These are phyloP conservation scores for Aspergillus sp. DNA, from an alignment of 2,329 filamentous ascomycete species.

Conservation along the genomic window DNA sequence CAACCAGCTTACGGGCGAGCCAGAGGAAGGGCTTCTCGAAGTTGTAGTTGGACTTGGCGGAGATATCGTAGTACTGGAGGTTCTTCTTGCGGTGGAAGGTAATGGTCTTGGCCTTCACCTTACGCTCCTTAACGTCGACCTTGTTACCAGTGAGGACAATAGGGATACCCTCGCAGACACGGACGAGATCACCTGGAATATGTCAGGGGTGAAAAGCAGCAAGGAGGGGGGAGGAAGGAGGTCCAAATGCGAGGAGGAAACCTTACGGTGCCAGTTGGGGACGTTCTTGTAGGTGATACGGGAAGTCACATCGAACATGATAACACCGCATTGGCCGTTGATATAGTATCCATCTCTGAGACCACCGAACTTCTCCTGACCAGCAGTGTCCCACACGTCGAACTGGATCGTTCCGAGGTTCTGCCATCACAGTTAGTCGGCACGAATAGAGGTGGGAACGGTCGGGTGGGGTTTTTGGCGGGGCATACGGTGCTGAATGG, in stretches of 20 bases:
- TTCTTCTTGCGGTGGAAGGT: slow-evolving; percentile 99
- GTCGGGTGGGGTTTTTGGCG: slow-evolving; percentile 25
- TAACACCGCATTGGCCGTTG: slow-evolving; percentile 99
- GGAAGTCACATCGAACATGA: slow-evolving; percentile 99
- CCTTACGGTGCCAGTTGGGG: slow-evolving; percentile 99
- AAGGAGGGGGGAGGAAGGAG: too few relatives aligned
- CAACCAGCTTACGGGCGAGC: slow-evolving; percentile 96
- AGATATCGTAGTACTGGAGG: slow-evolving; percentile 99
- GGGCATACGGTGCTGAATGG: slow-evolving; percentile 89
- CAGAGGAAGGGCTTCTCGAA: slow-evolving; percentile 99
- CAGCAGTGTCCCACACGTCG: slow-evolving; percentile 98
- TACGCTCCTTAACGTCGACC: slow-evolving; percentile 99
- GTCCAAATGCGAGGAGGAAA: slow-evolving; percentile 1
- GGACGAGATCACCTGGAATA: slow-evolving; percentile 78
- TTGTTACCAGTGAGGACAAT: slow-evolving; percentile 99
- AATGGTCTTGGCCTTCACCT: slow-evolving; percentile 99
- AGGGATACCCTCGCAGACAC: slow-evolving; percentile 98
- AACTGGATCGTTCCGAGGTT: slow-evolving; percentile 97
- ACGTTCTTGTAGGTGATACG: slow-evolving; percentile 99
- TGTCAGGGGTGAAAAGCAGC: slow-evolving; percentile 6
- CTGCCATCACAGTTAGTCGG: slow-evolving; percentile 35
- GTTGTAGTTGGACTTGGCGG: slow-evolving; percentile 99
- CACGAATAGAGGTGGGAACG: slow-evolving; percentile 7
- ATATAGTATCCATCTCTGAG: slow-evolving; percentile 99
- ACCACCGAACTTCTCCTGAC: slow-evolving; percentile 99